phyloP scores from a whole-genome alignment of 768 basidiomycete species.

The Cystobasidium ongulense region DNA sequence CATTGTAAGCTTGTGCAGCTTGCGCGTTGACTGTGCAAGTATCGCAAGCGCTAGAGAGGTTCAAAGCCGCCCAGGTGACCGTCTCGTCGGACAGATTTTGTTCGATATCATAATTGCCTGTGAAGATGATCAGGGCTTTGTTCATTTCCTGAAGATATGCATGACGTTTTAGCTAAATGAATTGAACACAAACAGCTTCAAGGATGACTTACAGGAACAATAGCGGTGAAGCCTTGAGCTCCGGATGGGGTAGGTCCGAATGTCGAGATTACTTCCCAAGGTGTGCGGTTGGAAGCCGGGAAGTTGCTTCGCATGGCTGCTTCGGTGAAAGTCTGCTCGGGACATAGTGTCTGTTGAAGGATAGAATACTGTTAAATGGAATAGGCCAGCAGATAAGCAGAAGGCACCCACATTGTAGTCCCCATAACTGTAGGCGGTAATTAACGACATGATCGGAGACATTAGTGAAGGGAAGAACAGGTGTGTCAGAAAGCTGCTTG shows the following conservation, averaged over 20 bases:
- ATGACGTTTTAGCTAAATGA: background rate
- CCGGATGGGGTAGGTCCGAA: background rate
- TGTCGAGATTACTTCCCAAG: constrained; percentile 17
- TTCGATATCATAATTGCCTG: constrained; percentile 30
- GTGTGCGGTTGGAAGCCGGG: constrained; percentile 10
- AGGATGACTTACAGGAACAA: constrained; percentile 31
- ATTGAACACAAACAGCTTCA: background rate
- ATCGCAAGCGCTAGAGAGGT: constrained; percentile 10
- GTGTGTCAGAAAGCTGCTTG: background rate
- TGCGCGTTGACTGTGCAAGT: constrained; percentile 28
- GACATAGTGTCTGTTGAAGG: constrained; percentile 7
- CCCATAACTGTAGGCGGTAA: constrained; percentile 1
- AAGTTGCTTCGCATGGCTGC: constrained; percentile 21
- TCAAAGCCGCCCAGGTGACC: constrained; percentile 11
- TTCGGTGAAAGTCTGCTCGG: constrained; percentile 30
- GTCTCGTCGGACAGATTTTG: constrained; percentile 2
- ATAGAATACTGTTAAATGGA: background rate
- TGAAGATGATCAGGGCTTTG: constrained; percentile 31
- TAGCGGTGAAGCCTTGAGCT: constrained; percentile 28
- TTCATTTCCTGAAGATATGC: constrained; percentile 35
- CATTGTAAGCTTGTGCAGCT: constrained; percentile 29
- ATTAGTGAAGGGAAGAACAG: background rate
- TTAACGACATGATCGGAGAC: background rate
- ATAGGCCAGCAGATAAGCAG: background rate
- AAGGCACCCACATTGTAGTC: constrained; percentile 3